A percentile compares a stretch with the other conserved stretches of the same genome.
phyloP scores from a whole-genome alignment of 768 basidiomycete species.

The Hypholoma fasciculare region DNA sequence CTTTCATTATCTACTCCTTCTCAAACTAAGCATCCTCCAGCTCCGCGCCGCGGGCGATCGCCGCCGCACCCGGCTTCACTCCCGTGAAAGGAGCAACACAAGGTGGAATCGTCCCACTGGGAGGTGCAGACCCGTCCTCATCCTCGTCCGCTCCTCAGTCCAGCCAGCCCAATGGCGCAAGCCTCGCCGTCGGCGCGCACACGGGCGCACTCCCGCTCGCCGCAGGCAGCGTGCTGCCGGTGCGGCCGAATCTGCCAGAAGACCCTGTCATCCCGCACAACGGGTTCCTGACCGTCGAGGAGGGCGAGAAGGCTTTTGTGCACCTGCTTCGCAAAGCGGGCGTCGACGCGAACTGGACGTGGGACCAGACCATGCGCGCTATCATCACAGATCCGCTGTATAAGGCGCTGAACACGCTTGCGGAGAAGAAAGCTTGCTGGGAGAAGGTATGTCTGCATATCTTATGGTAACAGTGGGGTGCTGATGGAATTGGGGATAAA shows the following conservation, averaged over 20 bases:
- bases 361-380: conserved; percentile 98
- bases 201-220: conserved; percentile 60
- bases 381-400: conserved; percentile 98
- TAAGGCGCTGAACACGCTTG: conserved; percentile 88
- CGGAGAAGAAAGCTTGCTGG: conserved; percentile 93
- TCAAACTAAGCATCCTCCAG: background rate
- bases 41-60: conserved; percentile 1
- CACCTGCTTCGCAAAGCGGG: conserved; percentile 88
- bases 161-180: conserved; percentile 47
- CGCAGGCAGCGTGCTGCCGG: conserved; percentile 61
- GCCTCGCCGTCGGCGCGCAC: conserved; percentile 49
- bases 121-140: conserved; percentile 52
- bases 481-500: conserved; percentile 27
- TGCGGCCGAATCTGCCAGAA: conserved; percentile 79
- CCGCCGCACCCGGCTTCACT: conserved; percentile 41
- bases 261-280: conserved; percentile 89
- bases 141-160: conserved; percentile 49
- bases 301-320: conserved; percentile 93
- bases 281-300: conserved; percentile 82
- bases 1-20: background rate
- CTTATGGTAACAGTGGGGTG: background rate
- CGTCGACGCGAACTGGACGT: conserved; percentile 91
- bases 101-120: conserved; percentile 55
- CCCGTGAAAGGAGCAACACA: conserved; percentile 44
- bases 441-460: conserved; percentile 69